These are phyloP conservation scores for Epichloe coenophiala DNA, from an alignment of 2,329 filamentous ascomycete species.

Conservation along the genomic window DNA sequence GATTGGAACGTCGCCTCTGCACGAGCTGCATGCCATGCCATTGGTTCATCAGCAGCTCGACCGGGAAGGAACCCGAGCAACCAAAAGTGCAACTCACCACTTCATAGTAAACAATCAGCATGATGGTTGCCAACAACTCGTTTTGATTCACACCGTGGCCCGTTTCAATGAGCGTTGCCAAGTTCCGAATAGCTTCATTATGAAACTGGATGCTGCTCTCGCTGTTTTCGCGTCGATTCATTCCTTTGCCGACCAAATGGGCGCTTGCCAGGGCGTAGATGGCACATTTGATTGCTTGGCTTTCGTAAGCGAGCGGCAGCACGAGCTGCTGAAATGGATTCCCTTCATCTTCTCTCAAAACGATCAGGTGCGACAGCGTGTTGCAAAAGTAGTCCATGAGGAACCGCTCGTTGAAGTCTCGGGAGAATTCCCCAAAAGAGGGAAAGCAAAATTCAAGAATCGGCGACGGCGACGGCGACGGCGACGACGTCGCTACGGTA, in stretches of 20 bases:
- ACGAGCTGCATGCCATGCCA: slow-evolving; percentile 32
- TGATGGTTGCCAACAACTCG: slow-evolving; percentile 46
- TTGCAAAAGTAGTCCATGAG: slow-evolving; percentile 52
- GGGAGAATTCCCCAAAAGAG: slow-evolving; percentile 43
- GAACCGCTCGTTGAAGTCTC: slow-evolving; percentile 37
- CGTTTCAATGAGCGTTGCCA: slow-evolving; percentile 42
- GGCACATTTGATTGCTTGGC: slow-evolving; percentile 58
- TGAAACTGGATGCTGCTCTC: slow-evolving; percentile 48
- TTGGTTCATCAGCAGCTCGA: neutral
- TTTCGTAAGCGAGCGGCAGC: slow-evolving; percentile 42
- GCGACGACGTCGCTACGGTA: neutral
- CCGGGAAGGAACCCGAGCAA: neutral
- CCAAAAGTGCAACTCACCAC: slow-evolving; percentile 31
- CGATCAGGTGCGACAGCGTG: slow-evolving; percentile 50
- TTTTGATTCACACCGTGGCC: slow-evolving; percentile 36
- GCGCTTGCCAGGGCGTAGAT: slow-evolving; percentile 75
- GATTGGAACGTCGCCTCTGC: slow-evolving; percentile 43
- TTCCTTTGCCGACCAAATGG: slow-evolving; percentile 57
- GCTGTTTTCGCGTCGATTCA: slow-evolving; percentile 24
- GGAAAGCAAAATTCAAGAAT: slow-evolving; percentile 39
- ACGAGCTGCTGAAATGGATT: slow-evolving; percentile 52
- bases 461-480: slow-evolving; percentile 16
- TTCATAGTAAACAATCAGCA: slow-evolving; percentile 50
- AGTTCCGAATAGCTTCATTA: slow-evolving; percentile 42
- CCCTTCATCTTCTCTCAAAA: slow-evolving; percentile 47